phyloP scores from a whole-genome alignment of 176 grass and related monocot genomes.

The Triticum urartu region DNA sequence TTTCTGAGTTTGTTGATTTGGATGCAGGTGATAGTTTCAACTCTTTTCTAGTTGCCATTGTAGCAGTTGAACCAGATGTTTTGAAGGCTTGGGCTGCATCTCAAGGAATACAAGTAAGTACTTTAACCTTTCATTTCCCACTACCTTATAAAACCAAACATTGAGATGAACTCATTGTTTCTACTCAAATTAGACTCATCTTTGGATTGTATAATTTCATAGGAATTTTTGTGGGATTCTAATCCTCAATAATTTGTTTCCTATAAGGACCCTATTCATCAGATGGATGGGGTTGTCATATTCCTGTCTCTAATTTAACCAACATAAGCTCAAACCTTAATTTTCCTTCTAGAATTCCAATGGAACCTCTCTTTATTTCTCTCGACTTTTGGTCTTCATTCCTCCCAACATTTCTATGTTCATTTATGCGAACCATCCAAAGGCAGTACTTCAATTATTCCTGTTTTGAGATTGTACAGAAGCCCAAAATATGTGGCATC shows the following conservation, averaged over 20 bases:
- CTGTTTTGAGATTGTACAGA: too few species aligned
- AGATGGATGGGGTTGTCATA: not conserved
- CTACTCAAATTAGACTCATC: not conserved
- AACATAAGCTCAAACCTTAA: not conserved
- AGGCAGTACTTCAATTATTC: not conserved
- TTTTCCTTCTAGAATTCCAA: not conserved
- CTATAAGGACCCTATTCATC: not conserved
- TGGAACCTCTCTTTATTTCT: not conserved
- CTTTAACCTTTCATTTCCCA: not conserved
- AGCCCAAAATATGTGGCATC: too few species aligned
- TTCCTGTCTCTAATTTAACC: not conserved
- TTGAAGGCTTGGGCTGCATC: slow-evolving; percentile 91
- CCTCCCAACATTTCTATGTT: not conserved
- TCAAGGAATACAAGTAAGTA: slow-evolving; percentile 77
- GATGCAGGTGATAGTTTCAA: slow-evolving; percentile 93
- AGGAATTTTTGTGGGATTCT: not conserved
- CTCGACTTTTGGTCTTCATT: not conserved
- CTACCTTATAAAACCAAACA: not conserved
- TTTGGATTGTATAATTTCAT: not conserved
- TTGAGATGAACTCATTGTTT: not conserved
- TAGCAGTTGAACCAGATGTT: slow-evolving; percentile 77
- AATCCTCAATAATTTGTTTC: not conserved
- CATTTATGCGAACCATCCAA: slow-evolving; percentile 1
- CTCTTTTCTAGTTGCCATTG: slow-evolving; percentile 74
- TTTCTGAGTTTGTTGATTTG: slow-evolving; percentile 33